Percentiles rank a stretch among this genome's conserved stretches.
Conservation (phyloP, 2,329 filamentous ascomycete species). For the Coniella vitis region DNA sequence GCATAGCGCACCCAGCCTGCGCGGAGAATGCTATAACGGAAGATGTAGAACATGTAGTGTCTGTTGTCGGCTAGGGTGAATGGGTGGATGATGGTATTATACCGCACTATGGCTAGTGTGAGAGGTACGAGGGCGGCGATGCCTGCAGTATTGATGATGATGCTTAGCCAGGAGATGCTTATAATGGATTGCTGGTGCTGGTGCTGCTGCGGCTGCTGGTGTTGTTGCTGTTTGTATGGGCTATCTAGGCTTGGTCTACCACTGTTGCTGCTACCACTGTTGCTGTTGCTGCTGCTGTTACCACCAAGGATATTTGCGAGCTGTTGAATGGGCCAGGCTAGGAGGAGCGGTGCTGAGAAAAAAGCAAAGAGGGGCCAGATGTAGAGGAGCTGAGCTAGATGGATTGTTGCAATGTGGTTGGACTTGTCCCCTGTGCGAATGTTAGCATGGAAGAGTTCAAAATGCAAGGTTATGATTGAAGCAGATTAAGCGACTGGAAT, state of each 20-base stretch:
- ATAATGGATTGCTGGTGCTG: not conserved
- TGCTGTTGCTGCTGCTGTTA: too few relatives aligned
- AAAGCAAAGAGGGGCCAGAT: constrained; percentile 86
- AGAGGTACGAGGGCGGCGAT: constrained; percentile 7
- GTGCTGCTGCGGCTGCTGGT: too few relatives aligned
- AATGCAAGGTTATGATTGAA: too few relatives aligned
- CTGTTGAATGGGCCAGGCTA: constrained; percentile 41
- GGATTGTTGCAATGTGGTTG: constrained; percentile 84
- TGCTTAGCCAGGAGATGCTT: constrained; percentile 19
- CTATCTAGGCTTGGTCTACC: not conserved
- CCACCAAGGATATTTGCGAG: constrained; percentile 18
- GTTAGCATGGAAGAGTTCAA: too few relatives aligned
- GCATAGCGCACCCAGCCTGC: constrained; percentile 58
- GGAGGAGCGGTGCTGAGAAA: constrained; percentile 75
- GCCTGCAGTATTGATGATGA: constrained; percentile 28
- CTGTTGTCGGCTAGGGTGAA: constrained; percentile 95
- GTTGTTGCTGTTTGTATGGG: too few relatives aligned
- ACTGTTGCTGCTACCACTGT: not conserved
- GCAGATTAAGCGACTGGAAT: too few relatives aligned
- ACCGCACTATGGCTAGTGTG: constrained; percentile 47
- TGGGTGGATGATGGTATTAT: constrained; percentile 90
- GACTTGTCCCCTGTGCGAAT: constrained; percentile 69
- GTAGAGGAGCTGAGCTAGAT: constrained; percentile 89
- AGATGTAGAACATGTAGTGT: constrained; percentile 96
- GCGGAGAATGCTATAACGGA: constrained; percentile 70